phyloP scores from a whole-genome alignment of 768 basidiomycete genomes.

The Pleurotus salmoneostramineus region DNA sequence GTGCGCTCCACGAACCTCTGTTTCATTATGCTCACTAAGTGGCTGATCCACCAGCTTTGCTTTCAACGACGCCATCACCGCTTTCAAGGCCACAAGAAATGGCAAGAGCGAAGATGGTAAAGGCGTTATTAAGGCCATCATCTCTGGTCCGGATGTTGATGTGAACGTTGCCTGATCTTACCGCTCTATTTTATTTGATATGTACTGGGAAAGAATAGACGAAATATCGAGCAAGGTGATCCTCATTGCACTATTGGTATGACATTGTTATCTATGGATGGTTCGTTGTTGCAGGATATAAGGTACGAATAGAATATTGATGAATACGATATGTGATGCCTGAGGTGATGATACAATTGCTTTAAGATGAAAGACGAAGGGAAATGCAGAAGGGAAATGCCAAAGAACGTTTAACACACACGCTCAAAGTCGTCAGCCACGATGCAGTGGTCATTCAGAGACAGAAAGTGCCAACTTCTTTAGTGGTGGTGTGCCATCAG shows the following conservation, averaged over 20 bases:
- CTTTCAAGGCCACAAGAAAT: slow-evolving; percentile 76
- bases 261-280: background rate
- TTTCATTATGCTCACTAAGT: slow-evolving; percentile 4
- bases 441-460: background rate
- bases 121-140: slow-evolving; percentile 85
- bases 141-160: slow-evolving; percentile 71
- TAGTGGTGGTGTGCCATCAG: slow-evolving; percentile 53
- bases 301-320: slow-evolving; percentile 7
- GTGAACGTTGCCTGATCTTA: slow-evolving; percentile 24
- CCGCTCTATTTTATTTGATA: background rate
- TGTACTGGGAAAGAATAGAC: too few species aligned
- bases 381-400: background rate
- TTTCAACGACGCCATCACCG: slow-evolving; percentile 74
- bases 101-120: slow-evolving; percentile 87
- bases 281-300: background rate
- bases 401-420: slow-evolving; percentile 1
- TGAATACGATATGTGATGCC: background rate
- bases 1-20: slow-evolving; percentile 10
- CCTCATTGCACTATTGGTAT: slow-evolving; percentile 1
- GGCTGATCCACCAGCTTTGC: slow-evolving; percentile 43
- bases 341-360: background rate
- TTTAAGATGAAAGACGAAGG: background rate
- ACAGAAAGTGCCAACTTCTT: slow-evolving; percentile 61
- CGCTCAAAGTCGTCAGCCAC: background rate
- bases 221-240: background rate